A percentile compares a stretch with the other conserved stretches of the same genome.
These are phyloP conservation scores for Glycine latifolia DNA, from an alignment of 306 rosid genomes.

Conservation along the genomic window DNA sequence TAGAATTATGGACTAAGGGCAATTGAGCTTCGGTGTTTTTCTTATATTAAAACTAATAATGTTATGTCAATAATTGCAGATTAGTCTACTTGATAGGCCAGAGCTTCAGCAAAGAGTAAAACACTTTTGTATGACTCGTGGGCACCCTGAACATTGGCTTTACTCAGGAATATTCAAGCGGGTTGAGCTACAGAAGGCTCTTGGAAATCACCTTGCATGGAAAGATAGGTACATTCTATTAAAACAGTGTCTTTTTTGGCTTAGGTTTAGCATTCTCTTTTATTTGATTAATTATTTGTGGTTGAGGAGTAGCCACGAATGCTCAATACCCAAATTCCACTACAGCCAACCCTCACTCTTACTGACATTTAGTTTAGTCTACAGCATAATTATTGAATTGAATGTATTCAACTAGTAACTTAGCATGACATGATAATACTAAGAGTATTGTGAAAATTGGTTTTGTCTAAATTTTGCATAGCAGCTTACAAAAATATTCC, in stretches of 20 bases:
- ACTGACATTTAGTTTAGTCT: not conserved
- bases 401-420: not conserved
- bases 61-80: constrained; percentile 58
- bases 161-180: constrained; percentile 70
- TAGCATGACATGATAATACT: not conserved
- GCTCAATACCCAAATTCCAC: not conserved
- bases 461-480: constrained; percentile 3
- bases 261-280: constrained; percentile 11
- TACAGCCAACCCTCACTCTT: not conserved
- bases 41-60: constrained; percentile 37
- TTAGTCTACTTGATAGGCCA: constrained; percentile 90
- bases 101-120: constrained; percentile 92
- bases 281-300: not conserved
- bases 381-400: not conserved
- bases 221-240: constrained; percentile 78
- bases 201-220: constrained; percentile 96
- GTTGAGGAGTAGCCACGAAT: not conserved
- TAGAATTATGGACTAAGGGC: constrained; percentile 8
- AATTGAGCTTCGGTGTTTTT: constrained; percentile 9
- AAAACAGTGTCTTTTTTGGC: constrained; percentile 35
- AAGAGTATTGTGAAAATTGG: not conserved
- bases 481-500: constrained; percentile 5
- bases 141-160: constrained; percentile 89
- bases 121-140: constrained; percentile 66
- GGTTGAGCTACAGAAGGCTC: constrained; percentile 86